Evolutionary conservation across 129 eudicot genomes (phyloP).

Genomic region (Lactuca saligna): DNA sequence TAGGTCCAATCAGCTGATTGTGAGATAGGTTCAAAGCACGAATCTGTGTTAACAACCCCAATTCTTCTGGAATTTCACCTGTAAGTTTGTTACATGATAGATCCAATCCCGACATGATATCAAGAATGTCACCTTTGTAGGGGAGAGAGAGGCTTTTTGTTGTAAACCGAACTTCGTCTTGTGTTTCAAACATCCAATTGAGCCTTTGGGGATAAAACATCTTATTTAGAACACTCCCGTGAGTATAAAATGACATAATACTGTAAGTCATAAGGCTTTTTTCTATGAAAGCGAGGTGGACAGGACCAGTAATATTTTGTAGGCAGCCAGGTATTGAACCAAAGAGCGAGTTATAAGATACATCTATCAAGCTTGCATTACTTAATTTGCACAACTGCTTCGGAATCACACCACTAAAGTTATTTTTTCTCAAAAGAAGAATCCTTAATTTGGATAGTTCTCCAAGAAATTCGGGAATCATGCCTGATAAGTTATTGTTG

Average conservation of each 20-base stretch:
- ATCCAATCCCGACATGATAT: conserved; percentile 33
- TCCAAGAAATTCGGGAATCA: conserved; percentile 22
- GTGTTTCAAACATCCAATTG: neutral
- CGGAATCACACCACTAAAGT: conserved; percentile 28
- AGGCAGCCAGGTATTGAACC: conserved; percentile 34
- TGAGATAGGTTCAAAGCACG: conserved; percentile 29
- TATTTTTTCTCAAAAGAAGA: neutral
- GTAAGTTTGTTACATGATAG: conserved; percentile 26
- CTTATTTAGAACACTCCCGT: neutral
- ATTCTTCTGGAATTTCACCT: conserved; percentile 28
- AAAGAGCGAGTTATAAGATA: conserved; percentile 24
- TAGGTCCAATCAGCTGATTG: conserved; percentile 11
- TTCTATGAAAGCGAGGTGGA: neutral
- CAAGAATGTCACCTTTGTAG: conserved; percentile 31
- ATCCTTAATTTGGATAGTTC: conserved; percentile 21
- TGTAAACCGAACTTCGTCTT: conserved; percentile 14
- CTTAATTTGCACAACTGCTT: neutral
- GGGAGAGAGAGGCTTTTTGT: conserved; percentile 16
- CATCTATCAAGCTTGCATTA: conserved; percentile 23
- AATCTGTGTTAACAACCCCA: conserved; percentile 22
- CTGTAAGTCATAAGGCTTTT: too few relatives aligned
- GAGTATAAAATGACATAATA: neutral
- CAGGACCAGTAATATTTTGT: conserved; percentile 7
- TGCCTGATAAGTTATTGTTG: conserved; percentile 21
- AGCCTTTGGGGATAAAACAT: neutral